These are phyloP conservation scores for Triglochin maritima DNA, from an alignment of 106 monocot genomes.

Conservation along the genomic window DNA sequence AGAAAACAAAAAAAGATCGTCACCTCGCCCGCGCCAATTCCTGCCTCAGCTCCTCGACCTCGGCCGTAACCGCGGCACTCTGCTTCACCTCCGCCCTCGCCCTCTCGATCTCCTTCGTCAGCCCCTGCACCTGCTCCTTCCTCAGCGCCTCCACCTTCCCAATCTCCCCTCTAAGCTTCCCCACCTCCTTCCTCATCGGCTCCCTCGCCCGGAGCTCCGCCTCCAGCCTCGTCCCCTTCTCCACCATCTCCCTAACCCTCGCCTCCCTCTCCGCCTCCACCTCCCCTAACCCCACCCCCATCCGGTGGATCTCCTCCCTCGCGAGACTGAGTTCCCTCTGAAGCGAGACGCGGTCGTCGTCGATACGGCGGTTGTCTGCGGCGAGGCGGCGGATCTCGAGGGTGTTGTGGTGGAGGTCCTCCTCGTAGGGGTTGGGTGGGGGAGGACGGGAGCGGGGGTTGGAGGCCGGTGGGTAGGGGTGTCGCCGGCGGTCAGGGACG, in stretches of 20 bases:
- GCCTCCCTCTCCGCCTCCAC: conserved; percentile 7
- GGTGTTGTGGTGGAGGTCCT: conserved; percentile 11
- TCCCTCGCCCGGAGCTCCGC: conserved; percentile 8
- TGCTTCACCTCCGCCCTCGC: conserved; percentile 48
- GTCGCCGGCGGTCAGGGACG: conserved; percentile 4
- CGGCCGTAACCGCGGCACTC: conserved; percentile 31
- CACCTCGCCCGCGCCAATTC: conserved; percentile 61
- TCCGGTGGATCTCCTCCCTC: conserved; percentile 18
- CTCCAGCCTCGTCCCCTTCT: conserved; percentile 13
- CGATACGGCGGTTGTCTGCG: conserved; percentile 11
- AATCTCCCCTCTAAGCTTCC: conserved; percentile 5
- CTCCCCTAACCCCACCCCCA: conserved; percentile 7
- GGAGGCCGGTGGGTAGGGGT: not conserved
- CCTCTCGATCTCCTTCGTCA: conserved; percentile 49
- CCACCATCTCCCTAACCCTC: conserved; percentile 8
- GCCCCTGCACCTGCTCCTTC: conserved; percentile 56
- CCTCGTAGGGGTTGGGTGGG: conserved; percentile 13
- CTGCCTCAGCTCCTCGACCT: conserved; percentile 55
- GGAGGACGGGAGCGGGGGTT: conserved; percentile 5
- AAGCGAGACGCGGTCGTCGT: conserved; percentile 6
- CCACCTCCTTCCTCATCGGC: conserved; percentile 11
- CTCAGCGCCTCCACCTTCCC: conserved; percentile 34
- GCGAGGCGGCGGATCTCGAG: conserved; percentile 4
- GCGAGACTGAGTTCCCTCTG: conserved; percentile 9
- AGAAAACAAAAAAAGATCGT: not conserved